These are phyloP conservation scores for Striga asiatica DNA, from an alignment of 257 asterid genomes.

Conservation along the genomic window DNA sequence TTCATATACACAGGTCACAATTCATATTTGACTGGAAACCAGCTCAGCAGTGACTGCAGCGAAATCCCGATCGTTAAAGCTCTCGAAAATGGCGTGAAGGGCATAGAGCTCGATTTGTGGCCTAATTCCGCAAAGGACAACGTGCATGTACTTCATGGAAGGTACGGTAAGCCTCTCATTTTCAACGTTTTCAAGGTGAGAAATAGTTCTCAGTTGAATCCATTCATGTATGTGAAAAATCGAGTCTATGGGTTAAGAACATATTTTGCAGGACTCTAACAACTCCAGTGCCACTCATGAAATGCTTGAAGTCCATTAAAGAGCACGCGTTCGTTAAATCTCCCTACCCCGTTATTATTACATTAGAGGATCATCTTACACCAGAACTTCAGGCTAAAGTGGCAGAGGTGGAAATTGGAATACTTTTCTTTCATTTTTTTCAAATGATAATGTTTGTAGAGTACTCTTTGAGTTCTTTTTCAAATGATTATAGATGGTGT, in stretches of 20 bases:
- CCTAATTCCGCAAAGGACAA: constrained; percentile 72
- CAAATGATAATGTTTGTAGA: too few relatives aligned
- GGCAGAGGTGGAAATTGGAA: constrained; percentile 43
- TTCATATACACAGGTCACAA: constrained; percentile 93
- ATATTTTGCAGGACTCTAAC: constrained; percentile 85
- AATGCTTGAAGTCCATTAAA: constrained; percentile 66
- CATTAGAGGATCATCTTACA: constrained; percentile 83
- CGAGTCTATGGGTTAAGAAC: too few relatives aligned
- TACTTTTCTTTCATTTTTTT: not conserved
- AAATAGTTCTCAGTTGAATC: too few relatives aligned
- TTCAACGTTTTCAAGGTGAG: too few relatives aligned
- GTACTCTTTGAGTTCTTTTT: not conserved
- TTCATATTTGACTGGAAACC: constrained; percentile 91
- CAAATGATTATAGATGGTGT: constrained; percentile 41
- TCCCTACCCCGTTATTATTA: constrained; percentile 72
- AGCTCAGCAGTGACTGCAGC: constrained; percentile 82
- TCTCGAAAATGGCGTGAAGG: constrained; percentile 82
- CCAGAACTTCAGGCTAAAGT: constrained; percentile 80
- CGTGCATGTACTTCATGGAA: constrained; percentile 88
- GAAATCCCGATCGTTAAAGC: constrained; percentile 72
- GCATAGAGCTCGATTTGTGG: constrained; percentile 89
- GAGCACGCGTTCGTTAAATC: constrained; percentile 73
- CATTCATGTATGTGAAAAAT: too few relatives aligned
- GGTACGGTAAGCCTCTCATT: constrained; percentile 48
- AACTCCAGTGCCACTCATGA: constrained; percentile 63